phyloP scores from a whole-genome alignment of 805 yeast genomes.

The Ascoidea asiatica region DNA sequence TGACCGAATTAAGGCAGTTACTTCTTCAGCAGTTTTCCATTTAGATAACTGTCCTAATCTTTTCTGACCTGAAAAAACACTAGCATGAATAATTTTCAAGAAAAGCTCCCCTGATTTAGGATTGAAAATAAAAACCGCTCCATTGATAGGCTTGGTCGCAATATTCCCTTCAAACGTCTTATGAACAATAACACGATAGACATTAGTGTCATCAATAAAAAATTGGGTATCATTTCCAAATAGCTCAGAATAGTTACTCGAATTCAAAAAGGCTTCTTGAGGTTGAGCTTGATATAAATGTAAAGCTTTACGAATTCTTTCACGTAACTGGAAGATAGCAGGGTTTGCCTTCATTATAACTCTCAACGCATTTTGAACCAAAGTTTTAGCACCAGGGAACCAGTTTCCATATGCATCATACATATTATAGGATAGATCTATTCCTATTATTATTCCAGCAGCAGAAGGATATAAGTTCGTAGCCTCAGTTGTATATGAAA shows the following conservation, averaged over 20 bases:
- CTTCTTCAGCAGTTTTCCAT: conserved; percentile 98
- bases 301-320: conserved; percentile 84
- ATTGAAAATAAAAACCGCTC: conserved; percentile 79
- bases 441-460: conserved; percentile 80
- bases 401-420: conserved; percentile 95
- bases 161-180: conserved; percentile 86
- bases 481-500: conserved; percentile 86
- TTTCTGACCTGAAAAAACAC: conserved; percentile 96
- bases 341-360: conserved; percentile 94
- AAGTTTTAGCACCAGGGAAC: conserved; percentile 89
- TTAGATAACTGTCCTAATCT: conserved; percentile 86
- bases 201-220: conserved; percentile 88
- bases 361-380: conserved; percentile 83
- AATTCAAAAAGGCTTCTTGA: conserved; percentile 80
- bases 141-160: conserved; percentile 86
- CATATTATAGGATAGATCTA: conserved; percentile 91
- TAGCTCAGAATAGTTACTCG: conserved; percentile 81
- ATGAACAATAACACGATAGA: conserved; percentile 84
- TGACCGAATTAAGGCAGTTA: conserved; percentile 79
- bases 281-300: conserved; percentile 91
- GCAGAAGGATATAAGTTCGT: conserved; percentile 82
- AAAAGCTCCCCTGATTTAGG: conserved; percentile 87
- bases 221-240: conserved; percentile 75
- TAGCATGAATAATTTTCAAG: conserved; percentile 80
- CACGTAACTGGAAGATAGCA: conserved; percentile 80